Conservation (phyloP, 1,139 yeast genomes). For the Yamadazyma conglobata region DNA sequence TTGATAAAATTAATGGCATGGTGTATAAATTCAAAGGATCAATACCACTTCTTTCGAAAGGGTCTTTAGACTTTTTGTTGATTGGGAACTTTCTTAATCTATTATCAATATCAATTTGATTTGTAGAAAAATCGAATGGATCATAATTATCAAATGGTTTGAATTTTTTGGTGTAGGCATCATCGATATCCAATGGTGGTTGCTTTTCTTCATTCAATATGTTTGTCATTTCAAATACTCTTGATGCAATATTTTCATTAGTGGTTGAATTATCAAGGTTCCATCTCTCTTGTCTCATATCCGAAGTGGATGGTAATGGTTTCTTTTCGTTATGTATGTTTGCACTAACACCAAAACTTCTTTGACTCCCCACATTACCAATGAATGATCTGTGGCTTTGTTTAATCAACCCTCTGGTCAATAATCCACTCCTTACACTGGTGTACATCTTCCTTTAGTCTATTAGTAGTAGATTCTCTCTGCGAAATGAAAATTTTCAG, state of each 20-base stretch:
- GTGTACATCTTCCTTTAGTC: too few relatives aligned
- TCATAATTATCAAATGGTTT: slow-evolving; percentile 51
- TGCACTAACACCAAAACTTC: too few relatives aligned
- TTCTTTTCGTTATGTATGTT: slow-evolving; percentile 1
- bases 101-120: slow-evolving; percentile 43
- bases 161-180: slow-evolving; percentile 37
- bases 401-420: too few relatives aligned
- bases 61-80: slow-evolving; percentile 22
- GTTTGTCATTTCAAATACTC: slow-evolving; percentile 27
- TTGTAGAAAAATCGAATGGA: slow-evolving; percentile 71
- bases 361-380: too few relatives aligned
- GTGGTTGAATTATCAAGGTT: slow-evolving; percentile 5
- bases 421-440: too few relatives aligned
- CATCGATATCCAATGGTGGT: slow-evolving; percentile 24
- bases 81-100: slow-evolving; percentile 18
- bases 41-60: slow-evolving; percentile 54
- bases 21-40: slow-evolving; percentile 65
- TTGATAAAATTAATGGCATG: slow-evolving; percentile 60
- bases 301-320: slow-evolving; percentile 18
- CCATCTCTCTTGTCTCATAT: slow-evolving; percentile 29
- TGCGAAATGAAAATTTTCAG: too few relatives aligned
- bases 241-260: slow-evolving; percentile 14
- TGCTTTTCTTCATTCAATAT: slow-evolving; percentile 20
- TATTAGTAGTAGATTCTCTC: too few relatives aligned
- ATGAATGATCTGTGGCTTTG: too few relatives aligned